These are phyloP conservation scores for Boletellus emodensis DNA, from an alignment of 768 basidiomycete species.

Conservation along the genomic window DNA sequence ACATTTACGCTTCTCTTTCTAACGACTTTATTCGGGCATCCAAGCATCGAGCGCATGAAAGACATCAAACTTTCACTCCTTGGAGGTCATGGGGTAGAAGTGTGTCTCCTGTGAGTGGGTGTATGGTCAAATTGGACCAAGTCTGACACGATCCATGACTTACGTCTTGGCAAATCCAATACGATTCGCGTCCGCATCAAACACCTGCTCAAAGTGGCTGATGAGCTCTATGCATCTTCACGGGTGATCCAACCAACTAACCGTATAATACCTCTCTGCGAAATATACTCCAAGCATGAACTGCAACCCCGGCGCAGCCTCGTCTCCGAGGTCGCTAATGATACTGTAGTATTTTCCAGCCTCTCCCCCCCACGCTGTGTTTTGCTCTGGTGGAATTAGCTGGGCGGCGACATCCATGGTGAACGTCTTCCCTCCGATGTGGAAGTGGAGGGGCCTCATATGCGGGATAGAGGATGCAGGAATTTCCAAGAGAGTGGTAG, in stretches of 20 bases:
- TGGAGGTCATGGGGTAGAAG: neutral
- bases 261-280: neutral
- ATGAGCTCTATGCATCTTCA: neutral
- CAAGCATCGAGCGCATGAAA: too few relatives aligned
- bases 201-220: neutral
- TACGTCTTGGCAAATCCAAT: neutral
- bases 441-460: conserved; percentile 11
- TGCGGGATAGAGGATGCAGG: conserved; percentile 5
- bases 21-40: too few relatives aligned
- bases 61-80: too few relatives aligned
- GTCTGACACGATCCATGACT: neutral
- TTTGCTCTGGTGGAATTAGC: neutral
- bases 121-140: neutral
- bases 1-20: too few relatives aligned
- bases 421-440: neutral
- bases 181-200: neutral
- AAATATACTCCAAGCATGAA: neutral
- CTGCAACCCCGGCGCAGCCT: neutral
- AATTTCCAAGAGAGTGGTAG: conserved; percentile 7
- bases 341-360: neutral
- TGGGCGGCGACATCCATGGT: neutral
- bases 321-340: neutral
- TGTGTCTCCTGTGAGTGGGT: neutral
- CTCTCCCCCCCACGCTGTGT: neutral
- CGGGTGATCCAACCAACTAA: neutral